These are phyloP conservation scores for Erodium texanum DNA, from an alignment of 441 rosid genomes.

Conservation along the genomic window DNA sequence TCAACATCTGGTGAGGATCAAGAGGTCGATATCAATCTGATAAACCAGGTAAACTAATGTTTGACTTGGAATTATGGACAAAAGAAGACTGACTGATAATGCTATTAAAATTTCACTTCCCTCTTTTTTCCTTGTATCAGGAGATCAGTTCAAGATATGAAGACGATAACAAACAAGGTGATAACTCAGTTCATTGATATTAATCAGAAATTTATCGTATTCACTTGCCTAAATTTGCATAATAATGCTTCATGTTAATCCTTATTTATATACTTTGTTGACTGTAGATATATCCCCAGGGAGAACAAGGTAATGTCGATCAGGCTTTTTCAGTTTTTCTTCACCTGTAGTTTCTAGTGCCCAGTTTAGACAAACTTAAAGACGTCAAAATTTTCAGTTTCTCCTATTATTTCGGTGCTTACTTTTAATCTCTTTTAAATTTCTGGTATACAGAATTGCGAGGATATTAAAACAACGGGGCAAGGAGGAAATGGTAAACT, in stretches of 20 bases:
- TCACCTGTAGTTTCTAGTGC: too few species aligned
- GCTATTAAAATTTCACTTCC: background rate
- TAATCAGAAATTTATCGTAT: background rate
- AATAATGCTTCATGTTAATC: background rate
- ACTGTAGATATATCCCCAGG: slow-evolving; percentile 53
- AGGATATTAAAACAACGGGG: slow-evolving; percentile 29
- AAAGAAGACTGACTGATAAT: too few species aligned
- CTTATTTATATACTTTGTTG: slow-evolving; percentile 16
- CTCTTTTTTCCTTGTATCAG: slow-evolving; percentile 25
- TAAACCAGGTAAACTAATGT: slow-evolving; percentile 35
- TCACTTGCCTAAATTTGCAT: background rate
- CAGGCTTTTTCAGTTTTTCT: slow-evolving; percentile 6
- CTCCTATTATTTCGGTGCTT: slow-evolving; percentile 9
- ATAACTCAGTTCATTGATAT: slow-evolving; percentile 18
- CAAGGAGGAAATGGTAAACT: slow-evolving; percentile 43
- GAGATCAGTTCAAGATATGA: slow-evolving; percentile 30
- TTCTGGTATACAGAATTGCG: slow-evolving; percentile 36
- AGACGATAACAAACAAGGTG: slow-evolving; percentile 37
- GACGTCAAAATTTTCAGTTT: slow-evolving; percentile 8
- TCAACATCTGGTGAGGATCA: slow-evolving; percentile 23
- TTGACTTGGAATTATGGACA: background rate
- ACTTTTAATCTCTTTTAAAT: slow-evolving; percentile 8
- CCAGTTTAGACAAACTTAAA: too few species aligned
- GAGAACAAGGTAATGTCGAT: slow-evolving; percentile 48
- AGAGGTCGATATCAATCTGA: slow-evolving; percentile 33